Conservation (phyloP, 2,329 filamentous ascomycete species). For the Simplicillium aogashimaense region DNA sequence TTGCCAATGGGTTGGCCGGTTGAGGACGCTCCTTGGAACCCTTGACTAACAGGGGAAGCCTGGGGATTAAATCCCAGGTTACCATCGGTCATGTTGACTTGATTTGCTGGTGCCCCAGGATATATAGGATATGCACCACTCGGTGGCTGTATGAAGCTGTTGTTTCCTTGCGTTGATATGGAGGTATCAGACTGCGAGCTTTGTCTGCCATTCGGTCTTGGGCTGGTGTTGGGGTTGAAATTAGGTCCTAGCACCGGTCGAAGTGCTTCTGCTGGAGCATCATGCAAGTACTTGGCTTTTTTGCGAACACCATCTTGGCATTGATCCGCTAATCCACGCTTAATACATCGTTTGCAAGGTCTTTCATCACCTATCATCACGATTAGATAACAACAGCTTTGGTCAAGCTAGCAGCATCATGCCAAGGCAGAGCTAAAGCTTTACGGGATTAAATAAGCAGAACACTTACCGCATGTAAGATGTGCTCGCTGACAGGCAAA, state of each 20-base stretch:
- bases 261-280: constrained; percentile 82
- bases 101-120: constrained; percentile 30
- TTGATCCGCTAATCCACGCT: constrained; percentile 78
- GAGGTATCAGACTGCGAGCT: constrained; percentile 36
- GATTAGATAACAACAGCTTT: constrained; percentile 18
- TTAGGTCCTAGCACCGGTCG: constrained; percentile 72
- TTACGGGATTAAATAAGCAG: constrained; percentile 2
- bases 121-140: constrained; percentile 41
- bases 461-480: constrained; percentile 86
- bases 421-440: background rate
- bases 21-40: constrained; percentile 48
- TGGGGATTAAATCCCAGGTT: constrained; percentile 49
- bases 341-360: constrained; percentile 88
- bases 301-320: constrained; percentile 97
- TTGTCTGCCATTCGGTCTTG: constrained; percentile 34
- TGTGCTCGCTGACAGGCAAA: constrained; percentile 96
- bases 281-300: constrained; percentile 97
- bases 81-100: constrained; percentile 35
- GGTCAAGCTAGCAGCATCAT: background rate
- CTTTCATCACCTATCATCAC: constrained; percentile 71
- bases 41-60: constrained; percentile 65
- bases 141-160: constrained; percentile 38
- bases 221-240: constrained; percentile 47
- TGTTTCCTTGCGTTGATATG: constrained; percentile 24
- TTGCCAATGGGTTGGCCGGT: constrained; percentile 36